Conservation (phyloP, 1,284 basidiomycete genomes). For the Peniophora sp. region DNA sequence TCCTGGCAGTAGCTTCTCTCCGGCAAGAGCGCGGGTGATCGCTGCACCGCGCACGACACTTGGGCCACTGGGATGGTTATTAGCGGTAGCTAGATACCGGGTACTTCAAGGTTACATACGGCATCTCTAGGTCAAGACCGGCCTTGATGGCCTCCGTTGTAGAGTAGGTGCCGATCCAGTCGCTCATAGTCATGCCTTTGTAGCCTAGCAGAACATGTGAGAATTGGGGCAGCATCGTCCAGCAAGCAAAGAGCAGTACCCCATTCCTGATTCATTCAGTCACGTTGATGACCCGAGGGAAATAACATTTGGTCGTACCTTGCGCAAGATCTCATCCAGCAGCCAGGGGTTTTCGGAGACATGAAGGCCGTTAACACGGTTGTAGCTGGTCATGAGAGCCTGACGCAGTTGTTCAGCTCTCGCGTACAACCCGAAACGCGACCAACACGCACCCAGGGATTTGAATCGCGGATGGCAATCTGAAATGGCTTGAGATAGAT, state of each 20-base stretch:
- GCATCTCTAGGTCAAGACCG: conserved; percentile 65
- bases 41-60: conserved; percentile 39
- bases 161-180: conserved; percentile 51
- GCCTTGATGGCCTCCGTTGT: conserved; percentile 50
- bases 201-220: conserved; percentile 55
- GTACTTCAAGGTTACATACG: conserved; percentile 19
- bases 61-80: conserved; percentile 24
- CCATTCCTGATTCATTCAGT: background rate
- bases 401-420: conserved; percentile 5
- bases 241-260: background rate
- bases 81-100: background rate
- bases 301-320: conserved; percentile 15
- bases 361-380: conserved; percentile 54
- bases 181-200: conserved; percentile 55
- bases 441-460: conserved; percentile 57
- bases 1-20: conserved; percentile 30
- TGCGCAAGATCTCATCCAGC: conserved; percentile 51
- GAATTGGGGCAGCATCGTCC: conserved; percentile 6
- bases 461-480: conserved; percentile 51
- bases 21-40: conserved; percentile 29
- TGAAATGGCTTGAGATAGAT: conserved; percentile 70
- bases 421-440: conserved; percentile 20
- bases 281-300: no score
- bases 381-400: conserved; percentile 35
- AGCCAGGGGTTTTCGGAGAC: conserved; percentile 52